These are phyloP conservation scores for Lichenothelia convexa DNA, from an alignment of 495 filamentous ascomycete genomes.

Conservation along the genomic window DNA sequence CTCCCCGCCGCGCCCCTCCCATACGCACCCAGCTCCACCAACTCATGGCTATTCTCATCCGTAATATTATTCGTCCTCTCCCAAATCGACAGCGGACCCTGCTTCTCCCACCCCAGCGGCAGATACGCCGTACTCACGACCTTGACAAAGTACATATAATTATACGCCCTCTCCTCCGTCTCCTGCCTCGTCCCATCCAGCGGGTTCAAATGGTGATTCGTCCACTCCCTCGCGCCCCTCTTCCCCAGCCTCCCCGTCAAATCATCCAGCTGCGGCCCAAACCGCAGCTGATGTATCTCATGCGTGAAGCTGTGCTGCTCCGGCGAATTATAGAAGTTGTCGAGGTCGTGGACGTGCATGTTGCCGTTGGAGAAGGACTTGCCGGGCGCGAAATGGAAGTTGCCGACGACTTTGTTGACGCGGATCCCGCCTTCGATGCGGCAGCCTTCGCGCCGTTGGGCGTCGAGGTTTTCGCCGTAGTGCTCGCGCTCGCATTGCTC, in stretches of 20 bases:
- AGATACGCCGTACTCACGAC: slow-evolving; percentile 91
- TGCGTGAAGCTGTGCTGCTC: slow-evolving; percentile 77
- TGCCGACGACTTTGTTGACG: slow-evolving; percentile 96
- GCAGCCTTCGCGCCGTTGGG: slow-evolving; percentile 79
- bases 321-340: slow-evolving; percentile 65
- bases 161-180: slow-evolving; percentile 67
- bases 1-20: slow-evolving; percentile 49
- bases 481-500: slow-evolving; percentile 94
- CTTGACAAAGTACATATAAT: slow-evolving; percentile 99
- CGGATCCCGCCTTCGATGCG: slow-evolving; percentile 82
- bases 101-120: slow-evolving; percentile 61
- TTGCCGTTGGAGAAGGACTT: slow-evolving; percentile 84
- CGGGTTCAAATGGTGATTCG: slow-evolving; percentile 79
- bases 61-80: too few species aligned
- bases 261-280: slow-evolving; percentile 73
- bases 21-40: slow-evolving; percentile 43
- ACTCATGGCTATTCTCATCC: slow-evolving; percentile 32
- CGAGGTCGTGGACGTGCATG: slow-evolving; percentile 92
- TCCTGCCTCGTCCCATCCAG: slow-evolving; percentile 66
- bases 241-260: slow-evolving; percentile 41
- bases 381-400: slow-evolving; percentile 96
- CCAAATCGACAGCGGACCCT: slow-evolving; percentile 12
- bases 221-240: slow-evolving; percentile 48
- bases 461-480: slow-evolving; percentile 69
- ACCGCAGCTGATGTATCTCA: slow-evolving; percentile 73